Evolutionary conservation across 495 filamentous ascomycete species (phyloP).

Genomic region (Penicillium bovifimosum): DNA sequence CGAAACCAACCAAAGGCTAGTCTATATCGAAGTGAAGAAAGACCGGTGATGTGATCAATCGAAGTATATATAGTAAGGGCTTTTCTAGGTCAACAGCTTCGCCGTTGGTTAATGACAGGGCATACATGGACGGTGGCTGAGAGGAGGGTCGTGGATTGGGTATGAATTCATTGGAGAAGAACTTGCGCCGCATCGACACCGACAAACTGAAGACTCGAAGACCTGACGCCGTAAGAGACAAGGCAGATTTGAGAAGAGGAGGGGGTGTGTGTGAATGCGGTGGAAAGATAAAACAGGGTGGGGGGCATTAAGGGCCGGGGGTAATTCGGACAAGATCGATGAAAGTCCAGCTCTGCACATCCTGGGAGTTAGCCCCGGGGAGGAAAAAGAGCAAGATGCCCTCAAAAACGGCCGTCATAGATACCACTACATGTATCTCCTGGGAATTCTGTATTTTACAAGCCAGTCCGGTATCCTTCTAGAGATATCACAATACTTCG

Average conservation of each 20-base stretch:
- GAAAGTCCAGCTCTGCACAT: conserved; percentile 30
- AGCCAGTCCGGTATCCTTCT: background rate
- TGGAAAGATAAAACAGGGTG: conserved; percentile 20
- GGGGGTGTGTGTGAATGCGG: conserved; percentile 27
- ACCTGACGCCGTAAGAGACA: conserved; percentile 30
- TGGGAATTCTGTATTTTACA: background rate
- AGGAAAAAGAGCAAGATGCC: conserved; percentile 14
- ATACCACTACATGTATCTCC: conserved; percentile 8
- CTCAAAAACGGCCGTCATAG: background rate
- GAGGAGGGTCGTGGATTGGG: conserved; percentile 11
- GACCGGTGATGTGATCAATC: conserved; percentile 4
- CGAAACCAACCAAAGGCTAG: conserved; percentile 7
- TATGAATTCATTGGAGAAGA: conserved; percentile 29
- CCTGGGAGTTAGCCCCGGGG: conserved; percentile 34
- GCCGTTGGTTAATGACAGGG: conserved; percentile 17
- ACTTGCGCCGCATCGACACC: conserved; percentile 22
- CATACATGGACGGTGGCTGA: conserved; percentile 34
- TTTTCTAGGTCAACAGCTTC: conserved; percentile 18
- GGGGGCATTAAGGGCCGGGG: conserved; percentile 21
- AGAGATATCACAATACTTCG: background rate
- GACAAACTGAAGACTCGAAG: conserved; percentile 19
- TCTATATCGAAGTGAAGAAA: conserved; percentile 10
- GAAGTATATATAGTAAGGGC: conserved; percentile 23
- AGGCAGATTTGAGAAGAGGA: conserved; percentile 34
- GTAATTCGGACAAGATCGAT: conserved; percentile 28